Evolutionary conservation across 768 basidiomycete genomes (phyloP), one percentile per base, ranked within the genome.

Genomic region (Suillus occidentalis): DNA sequence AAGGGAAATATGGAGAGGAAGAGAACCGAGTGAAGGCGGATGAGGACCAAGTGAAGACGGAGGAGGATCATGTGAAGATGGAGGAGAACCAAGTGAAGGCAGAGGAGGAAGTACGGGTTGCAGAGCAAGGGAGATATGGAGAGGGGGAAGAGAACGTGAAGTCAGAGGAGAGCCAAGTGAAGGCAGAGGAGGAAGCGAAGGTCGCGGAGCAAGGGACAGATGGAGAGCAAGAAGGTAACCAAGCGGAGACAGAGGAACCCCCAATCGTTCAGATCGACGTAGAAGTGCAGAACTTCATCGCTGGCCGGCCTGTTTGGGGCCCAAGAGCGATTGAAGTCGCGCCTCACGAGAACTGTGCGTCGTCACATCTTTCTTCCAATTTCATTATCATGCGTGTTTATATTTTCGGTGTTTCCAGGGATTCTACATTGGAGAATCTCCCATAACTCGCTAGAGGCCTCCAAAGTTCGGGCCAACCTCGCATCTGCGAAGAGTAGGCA

Each of bases 231-330:
- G 8, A 58, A 4, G 57, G 25, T 25, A 28, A 28, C 3, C 25
- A 1, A 42, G 18, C 0, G 39, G 42, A 59, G 58, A 59, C 25
- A 28, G 39, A 7, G 25, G 39, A 70, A 0, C 63, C 67, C 28
- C 87, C 88, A 2, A 82, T 92, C 36, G 79, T 81, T 31, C 86
- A 90, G 73, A 74, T 95, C 28, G 78, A 81, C 28, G 79, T 93
- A n/a, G 75, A 69, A 4, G 73, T 82, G 36, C 70, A 67, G 42
- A 89, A 78, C 71, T 84, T 77, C 68, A 56, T 89, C 18, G 77
- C 83, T 53, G 75, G 75, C 9, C 64, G 76, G 20, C 73, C 75
- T 28, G 73, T 75, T 1, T 66, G 63, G 3, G 85, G 84, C 6
- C 63, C 69, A 14, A 71, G 71, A 28, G 79, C 83, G 0, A 79